phyloP scores from a whole-genome alignment of 2,329 filamentous ascomycete species.

The Coccinonectria pachysandricola region DNA sequence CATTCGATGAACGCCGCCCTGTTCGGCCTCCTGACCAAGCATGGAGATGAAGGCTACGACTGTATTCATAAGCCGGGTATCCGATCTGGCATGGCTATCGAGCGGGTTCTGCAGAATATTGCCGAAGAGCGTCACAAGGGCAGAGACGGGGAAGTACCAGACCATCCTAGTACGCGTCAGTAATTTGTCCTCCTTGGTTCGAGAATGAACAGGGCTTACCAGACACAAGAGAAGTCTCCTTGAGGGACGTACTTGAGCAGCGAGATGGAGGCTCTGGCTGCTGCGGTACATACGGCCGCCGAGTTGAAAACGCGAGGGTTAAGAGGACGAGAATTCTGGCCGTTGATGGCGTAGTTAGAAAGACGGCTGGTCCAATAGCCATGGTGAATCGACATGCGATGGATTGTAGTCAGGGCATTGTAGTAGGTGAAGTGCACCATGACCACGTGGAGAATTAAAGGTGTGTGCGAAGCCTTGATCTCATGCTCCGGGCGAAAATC shows the following conservation, averaged over 20 bases:
- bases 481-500: constrained; percentile 97
- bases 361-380: constrained; percentile 96
- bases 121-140: constrained; percentile 87
- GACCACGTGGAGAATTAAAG: constrained; percentile 87
- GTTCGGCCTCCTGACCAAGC: constrained; percentile 79
- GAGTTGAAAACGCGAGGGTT: constrained; percentile 94
- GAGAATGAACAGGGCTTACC: no score
- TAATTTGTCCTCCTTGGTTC: no score
- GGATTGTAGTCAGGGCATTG: constrained; percentile 94
- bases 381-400: constrained; percentile 96
- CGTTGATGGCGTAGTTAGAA: constrained; percentile 91
- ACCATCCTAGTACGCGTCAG: constrained; percentile 69
- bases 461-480: constrained; percentile 85
- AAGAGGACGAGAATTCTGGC: constrained; percentile 77
- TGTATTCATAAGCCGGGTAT: constrained; percentile 81
- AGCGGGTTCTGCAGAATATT: constrained; percentile 94
- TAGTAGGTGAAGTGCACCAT: constrained; percentile 96
- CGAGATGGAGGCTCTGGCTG: constrained; percentile 85
- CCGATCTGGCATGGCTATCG: constrained; percentile 77
- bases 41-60: constrained; percentile 89
- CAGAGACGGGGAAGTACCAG: constrained; percentile 91
- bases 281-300: constrained; percentile 82
- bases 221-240: constrained; percentile 89
- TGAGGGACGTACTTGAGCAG: constrained; percentile 93
- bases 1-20: constrained; percentile 88